These are phyloP conservation scores for Mycena pura DNA, from an alignment of 768 basidiomycete genomes.

Conservation along the genomic window DNA sequence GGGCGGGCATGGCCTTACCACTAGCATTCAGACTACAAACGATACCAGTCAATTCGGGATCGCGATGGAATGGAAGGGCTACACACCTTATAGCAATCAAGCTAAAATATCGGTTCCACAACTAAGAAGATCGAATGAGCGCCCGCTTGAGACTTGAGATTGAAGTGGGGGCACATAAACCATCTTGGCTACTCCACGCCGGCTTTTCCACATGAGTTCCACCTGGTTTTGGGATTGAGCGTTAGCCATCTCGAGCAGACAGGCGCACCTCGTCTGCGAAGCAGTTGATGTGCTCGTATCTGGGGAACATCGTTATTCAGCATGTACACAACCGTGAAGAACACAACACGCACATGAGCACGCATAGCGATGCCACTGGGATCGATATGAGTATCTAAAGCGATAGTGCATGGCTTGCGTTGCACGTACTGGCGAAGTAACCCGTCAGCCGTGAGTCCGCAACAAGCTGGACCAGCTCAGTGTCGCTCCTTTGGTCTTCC, in stretches of 20 bases:
- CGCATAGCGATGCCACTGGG: neutral
- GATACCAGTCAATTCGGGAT: neutral
- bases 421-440: conserved; percentile 1
- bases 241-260: too few relatives aligned
- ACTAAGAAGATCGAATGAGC: neutral
- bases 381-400: neutral
- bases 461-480: neutral
- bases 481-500: too few relatives aligned
- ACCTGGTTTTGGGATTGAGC: neutral
- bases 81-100: conserved; percentile 6
- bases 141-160: neutral
- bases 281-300: conserved; percentile 7
- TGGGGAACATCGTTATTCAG: neutral
- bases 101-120: conserved; percentile 18
- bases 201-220: conserved; percentile 11
- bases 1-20: too few relatives aligned
- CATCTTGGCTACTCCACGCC: neutral
- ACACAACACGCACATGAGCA: neutral
- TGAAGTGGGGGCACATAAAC: neutral
- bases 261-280: neutral
- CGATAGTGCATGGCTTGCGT: neutral
- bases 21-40: conserved; percentile 4
- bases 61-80: too few relatives aligned
- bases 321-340: too few relatives aligned
- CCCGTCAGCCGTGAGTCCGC: conserved; percentile 9